Base-by-base conservation (phyloP, 768 basidiomycete genomes). In the Hypsizygus marmoreus region DNA sequence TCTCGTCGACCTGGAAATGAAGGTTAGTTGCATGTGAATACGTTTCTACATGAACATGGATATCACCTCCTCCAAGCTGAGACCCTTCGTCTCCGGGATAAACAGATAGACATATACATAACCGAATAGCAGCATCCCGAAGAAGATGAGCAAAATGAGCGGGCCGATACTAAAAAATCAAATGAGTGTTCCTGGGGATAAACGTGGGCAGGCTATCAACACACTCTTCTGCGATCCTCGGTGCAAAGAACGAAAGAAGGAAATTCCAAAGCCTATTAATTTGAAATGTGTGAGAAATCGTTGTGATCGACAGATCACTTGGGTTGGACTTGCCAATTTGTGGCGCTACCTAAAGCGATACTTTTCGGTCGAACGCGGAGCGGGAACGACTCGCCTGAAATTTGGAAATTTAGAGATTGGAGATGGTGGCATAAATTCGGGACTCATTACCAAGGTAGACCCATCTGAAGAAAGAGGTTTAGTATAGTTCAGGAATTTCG, bases 81-180 rank as follows among this genome's bases (percentile, higher is more conserved):
- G 76, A 9, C 88, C 87, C 62, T 81, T 90, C 17, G 86, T 91
- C 71, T 92, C 91, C 16, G 89, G 89, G 36, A 92, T 79, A 61
- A 82, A 79, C 43, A 89, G 65, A 63, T 82, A 88, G 19, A 88
- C 88, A 59, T 87, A 92, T 47, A 79, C 62, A 58, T 76, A 82
- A 28, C 84, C 88, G 55, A 86, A 79, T 17, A 81, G 51, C 7
- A 88, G 72, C 80, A 86, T 80, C 42, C 86, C 83, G 60, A 80
- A 87, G 74, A 90, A 90, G 59, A 88, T 81, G 49, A 89, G 63
- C 30, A 87, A 69, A 61, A 91, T 88, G 51, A 88, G 70, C 10
- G 88, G 86, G 0, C 87, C 84, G 49, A 87, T 88, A 48, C 80
- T 79, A 45, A 14, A 17, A 28, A 50, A 40, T 7, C 12, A 20